A percentile compares a stretch with the other conserved stretches of the same genome.
Conservation (phyloP, 139 green algal genomes). For the Chara braunii region DNA sequence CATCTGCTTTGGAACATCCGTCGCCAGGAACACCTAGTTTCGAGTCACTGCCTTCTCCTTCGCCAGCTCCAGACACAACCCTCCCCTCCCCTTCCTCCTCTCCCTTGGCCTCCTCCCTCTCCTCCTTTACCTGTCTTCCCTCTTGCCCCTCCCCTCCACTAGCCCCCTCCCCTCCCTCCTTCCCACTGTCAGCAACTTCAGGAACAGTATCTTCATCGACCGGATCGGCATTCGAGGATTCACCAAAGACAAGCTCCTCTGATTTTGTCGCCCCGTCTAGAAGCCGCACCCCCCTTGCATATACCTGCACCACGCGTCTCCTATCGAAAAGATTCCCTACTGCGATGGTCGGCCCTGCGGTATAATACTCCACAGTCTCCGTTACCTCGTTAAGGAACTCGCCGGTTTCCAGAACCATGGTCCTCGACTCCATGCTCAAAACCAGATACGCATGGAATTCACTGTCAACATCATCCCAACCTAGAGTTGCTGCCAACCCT, state of each 20-base stretch:
- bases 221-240: neutral
- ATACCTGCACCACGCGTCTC: slow-evolving; percentile 53
- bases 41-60: neutral
- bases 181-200: neutral
- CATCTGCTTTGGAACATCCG: slow-evolving; percentile 18
- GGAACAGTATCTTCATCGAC: neutral
- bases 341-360: slow-evolving; percentile 53
- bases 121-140: neutral
- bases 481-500: neutral
- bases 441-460: slow-evolving; percentile 68
- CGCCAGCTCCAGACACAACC: neutral
- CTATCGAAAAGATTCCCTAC: slow-evolving; percentile 62
- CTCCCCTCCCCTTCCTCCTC: neutral
- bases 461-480: too few relatives aligned
- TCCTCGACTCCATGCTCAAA: slow-evolving; percentile 43
- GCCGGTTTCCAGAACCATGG: slow-evolving; percentile 56
- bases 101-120: neutral
- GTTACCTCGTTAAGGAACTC: slow-evolving; percentile 66
- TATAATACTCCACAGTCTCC: slow-evolving; percentile 42
- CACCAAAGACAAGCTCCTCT: slow-evolving; percentile 31
- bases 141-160: neutral
- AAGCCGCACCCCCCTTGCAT: slow-evolving; percentile 49
- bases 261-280: slow-evolving; percentile 42
- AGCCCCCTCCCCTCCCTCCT: neutral
- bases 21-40: slow-evolving; percentile 3